phyloP scores from a whole-genome alignment of 441 rosid genomes.

The Gossypium armourianum region DNA sequence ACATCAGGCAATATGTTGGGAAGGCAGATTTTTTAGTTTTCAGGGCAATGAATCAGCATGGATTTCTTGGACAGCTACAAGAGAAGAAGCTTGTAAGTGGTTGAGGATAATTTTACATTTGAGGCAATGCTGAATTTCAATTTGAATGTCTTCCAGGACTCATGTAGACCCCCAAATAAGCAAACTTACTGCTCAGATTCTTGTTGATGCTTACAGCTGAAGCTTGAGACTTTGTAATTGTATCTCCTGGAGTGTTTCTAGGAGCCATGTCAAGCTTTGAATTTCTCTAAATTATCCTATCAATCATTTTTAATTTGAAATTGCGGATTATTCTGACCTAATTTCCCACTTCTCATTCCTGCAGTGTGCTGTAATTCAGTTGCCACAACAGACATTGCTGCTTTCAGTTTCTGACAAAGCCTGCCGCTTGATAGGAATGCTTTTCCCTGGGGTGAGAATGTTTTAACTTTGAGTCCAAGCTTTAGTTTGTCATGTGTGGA shows the following conservation, averaged over 20 bases:
- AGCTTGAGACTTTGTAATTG: slow-evolving; percentile 5
- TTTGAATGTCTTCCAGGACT: slow-evolving; percentile 5
- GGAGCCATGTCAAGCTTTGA: slow-evolving; percentile 9
- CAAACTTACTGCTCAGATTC: background rate
- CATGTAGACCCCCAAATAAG: background rate
- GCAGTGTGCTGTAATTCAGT: slow-evolving; percentile 91
- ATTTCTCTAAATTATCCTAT: slow-evolving; percentile 9
- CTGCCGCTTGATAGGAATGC: slow-evolving; percentile 90
- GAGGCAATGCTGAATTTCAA: background rate
- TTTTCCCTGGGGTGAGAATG: slow-evolving; percentile 83
- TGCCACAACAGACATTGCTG: slow-evolving; percentile 82
- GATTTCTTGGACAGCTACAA: slow-evolving; percentile 83
- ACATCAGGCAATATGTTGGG: slow-evolving; percentile 76
- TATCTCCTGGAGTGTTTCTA: background rate
- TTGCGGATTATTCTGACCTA: slow-evolving; percentile 20
- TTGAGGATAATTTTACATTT: slow-evolving; percentile 19
- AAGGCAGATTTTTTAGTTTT: slow-evolving; percentile 90
- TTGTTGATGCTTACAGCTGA: background rate
- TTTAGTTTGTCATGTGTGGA: background rate
- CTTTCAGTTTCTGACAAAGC: slow-evolving; percentile 93
- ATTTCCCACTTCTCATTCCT: slow-evolving; percentile 13
- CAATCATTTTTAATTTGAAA: background rate
- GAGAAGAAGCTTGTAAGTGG: slow-evolving; percentile 90
- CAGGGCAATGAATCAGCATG: slow-evolving; percentile 91
- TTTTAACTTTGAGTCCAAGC: slow-evolving; percentile 6